Evolutionary conservation across 345 rosid genomes (phyloP).

Genomic region (Eucalyptus cloeziana): DNA sequence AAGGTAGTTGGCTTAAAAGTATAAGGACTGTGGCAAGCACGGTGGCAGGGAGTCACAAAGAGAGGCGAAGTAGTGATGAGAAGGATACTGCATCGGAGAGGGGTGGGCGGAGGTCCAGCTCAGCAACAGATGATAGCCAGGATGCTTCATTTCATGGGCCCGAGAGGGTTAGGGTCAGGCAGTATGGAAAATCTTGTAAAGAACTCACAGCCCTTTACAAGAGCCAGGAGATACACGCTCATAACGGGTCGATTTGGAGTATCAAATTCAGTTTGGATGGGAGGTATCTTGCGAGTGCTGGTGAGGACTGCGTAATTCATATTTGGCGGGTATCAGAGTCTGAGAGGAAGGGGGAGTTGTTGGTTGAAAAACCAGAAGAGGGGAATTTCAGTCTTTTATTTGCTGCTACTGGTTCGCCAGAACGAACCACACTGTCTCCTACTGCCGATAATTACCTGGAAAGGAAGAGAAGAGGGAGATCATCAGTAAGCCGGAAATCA

Average conservation of each 20-base stretch:
- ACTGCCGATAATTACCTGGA: constrained; percentile 27
- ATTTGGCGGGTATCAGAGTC: constrained; percentile 70
- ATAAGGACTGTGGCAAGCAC: constrained; percentile 65
- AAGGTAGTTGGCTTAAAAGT: constrained; percentile 70
- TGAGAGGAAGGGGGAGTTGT: constrained; percentile 78
- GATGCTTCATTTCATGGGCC: constrained; percentile 81
- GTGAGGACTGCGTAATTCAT: constrained; percentile 87
- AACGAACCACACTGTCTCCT: constrained; percentile 51
- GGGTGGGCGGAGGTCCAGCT: constrained; percentile 89
- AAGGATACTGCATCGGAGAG: constrained; percentile 80
- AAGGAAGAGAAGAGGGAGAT: constrained; percentile 72
- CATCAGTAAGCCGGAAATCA: constrained; percentile 69
- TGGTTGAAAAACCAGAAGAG: constrained; percentile 72
- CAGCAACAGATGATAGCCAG: constrained; percentile 94
- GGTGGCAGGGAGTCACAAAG: constrained; percentile 29
- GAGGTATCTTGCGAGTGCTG: constrained; percentile 90
- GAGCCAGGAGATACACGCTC: constrained; percentile 93
- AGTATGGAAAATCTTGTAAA: constrained; percentile 72
- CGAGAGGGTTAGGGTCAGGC: constrained; percentile 77
- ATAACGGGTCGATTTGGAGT: constrained; percentile 87
- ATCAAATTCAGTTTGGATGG: constrained; percentile 96
- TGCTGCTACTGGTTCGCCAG: constrained; percentile 72
- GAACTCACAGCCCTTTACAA: constrained; percentile 76
- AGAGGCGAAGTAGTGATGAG: constrained; percentile 89
- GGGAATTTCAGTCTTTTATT: constrained; percentile 39